Percentiles rank a stretch among this genome's conserved stretches.
These are phyloP conservation scores for Codiaeum variegatum DNA, from an alignment of 441 rosid genomes.

Conservation along the genomic window DNA sequence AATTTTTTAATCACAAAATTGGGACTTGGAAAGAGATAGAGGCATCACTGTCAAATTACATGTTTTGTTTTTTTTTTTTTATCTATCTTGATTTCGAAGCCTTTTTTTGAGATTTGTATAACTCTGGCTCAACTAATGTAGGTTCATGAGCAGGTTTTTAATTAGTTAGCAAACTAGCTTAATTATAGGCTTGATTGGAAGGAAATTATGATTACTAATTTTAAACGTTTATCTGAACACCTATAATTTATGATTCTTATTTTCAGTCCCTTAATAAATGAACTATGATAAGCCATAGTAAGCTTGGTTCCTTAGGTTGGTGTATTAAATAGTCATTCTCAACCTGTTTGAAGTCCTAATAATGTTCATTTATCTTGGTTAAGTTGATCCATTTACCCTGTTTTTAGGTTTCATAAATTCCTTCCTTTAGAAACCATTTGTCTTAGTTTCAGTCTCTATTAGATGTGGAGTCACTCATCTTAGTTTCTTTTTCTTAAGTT, in stretches of 20 bases:
- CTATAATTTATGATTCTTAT: background rate
- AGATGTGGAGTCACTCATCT: background rate
- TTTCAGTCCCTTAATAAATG: background rate
- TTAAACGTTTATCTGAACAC: background rate
- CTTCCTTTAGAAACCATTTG: background rate
- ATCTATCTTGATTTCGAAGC: background rate
- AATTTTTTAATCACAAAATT: too few species aligned
- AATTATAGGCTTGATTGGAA: background rate
- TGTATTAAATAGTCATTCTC: background rate
- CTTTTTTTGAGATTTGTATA: background rate
- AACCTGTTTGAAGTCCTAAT: background rate
- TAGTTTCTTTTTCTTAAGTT: background rate
- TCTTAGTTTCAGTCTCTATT: background rate
- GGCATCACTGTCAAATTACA: slow-evolving; percentile 97
- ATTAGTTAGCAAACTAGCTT: background rate
- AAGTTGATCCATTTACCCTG: background rate
- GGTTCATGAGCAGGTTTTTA: background rate
- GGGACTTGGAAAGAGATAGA: slow-evolving; percentile 97
- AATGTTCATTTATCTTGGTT: background rate
- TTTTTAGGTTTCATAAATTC: background rate
- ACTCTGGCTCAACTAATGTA: background rate
- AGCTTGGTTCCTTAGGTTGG: background rate
- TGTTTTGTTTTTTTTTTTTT: slow-evolving; percentile 31
- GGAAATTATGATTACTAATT: background rate
- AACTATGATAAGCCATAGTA: background rate